Conservation (phyloP, 2,329 filamentous ascomycete species). For the Verticillium zaregamsianum region DNA sequence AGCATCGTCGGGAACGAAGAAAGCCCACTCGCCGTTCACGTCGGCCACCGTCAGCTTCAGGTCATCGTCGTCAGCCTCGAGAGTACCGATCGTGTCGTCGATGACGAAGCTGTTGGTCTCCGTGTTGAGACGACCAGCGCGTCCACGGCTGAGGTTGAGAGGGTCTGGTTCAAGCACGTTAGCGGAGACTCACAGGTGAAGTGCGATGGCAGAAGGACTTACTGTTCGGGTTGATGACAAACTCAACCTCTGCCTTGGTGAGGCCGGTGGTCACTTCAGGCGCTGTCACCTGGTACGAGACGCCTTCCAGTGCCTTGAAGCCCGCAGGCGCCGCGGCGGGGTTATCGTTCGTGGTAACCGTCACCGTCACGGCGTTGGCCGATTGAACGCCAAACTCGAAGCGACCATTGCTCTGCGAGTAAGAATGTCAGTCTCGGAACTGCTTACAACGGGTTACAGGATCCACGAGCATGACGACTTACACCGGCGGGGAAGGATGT, state of each 20-base stretch:
- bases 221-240: conserved; percentile 28
- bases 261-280: conserved; percentile 21
- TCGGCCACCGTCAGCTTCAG: conserved; percentile 20
- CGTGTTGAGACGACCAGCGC: conserved; percentile 27
- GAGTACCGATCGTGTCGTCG: conserved; percentile 25
- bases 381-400: conserved; percentile 34
- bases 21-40: conserved; percentile 24
- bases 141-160: conserved; percentile 27
- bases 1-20: conserved; percentile 22
- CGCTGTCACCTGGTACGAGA: conserved; percentile 27
- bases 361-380: conserved; percentile 20
- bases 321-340: conserved; percentile 26
- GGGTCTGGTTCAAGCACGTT: conserved; percentile 14
- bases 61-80: conserved; percentile 34
- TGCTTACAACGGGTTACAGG: neutral
- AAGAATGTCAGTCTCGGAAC: neutral
- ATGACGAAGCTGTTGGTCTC: conserved; percentile 29
- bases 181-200: neutral
- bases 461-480: neutral
- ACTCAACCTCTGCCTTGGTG: conserved; percentile 34
- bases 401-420: conserved; percentile 17
- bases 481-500: neutral
- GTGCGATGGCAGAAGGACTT: conserved; percentile 8
- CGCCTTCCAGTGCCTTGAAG: conserved; percentile 28
- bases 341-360: conserved; percentile 28